Base-by-base conservation (phyloP, 371 early-diverging fungal genomes). In the Apophysomyces trapeziformis region DNA sequence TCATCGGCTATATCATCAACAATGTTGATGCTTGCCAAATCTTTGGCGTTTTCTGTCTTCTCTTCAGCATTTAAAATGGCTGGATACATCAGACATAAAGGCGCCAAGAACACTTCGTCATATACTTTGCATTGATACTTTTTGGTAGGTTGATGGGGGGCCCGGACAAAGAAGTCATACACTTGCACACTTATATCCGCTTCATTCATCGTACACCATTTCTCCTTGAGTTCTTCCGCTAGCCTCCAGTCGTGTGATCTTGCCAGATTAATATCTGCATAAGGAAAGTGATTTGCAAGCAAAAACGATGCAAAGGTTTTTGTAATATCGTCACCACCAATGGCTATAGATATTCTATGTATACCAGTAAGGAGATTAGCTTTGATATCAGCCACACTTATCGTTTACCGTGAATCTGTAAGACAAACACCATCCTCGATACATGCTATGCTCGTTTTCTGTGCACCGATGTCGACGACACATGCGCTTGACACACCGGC, bases 401-500 rank as follows among this genome's bases (percentile, higher is more conserved):
- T 36, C 18, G 61, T 63, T 8, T 77, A 77, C 72, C 83, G 82
- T 7, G 93, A 91, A 58, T 92, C 89, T 7, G 87, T 83, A 14
- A 91, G 75, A 65, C 90, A 89, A 16, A 89, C 82, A 14, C 96
- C 96, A 45, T 95, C 93, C 64, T 96, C 96, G 14, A 96, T 88
- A 68, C 95, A 95, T 0, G 89, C 76, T 12, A 95, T 81, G 58
- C 85, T 91, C 13, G 95, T 94, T 39, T 85, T 90, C 68, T 95
- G 95, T 1, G 96, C 95, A 7, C 96, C 96, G 63, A 96, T 89
- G 72, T 96, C 95, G 1, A 96, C 92, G 11, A 96, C 92, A 65
- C 94, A 94, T 0, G 94, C 94, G 9, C 86, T 83, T 0, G 94
- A 91, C 5, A 93, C 83, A 26, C 96, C 96, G 3, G 96, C 95